Evolutionary conservation across 2,329 filamentous ascomycete genomes (phyloP), one percentile per base, ranked within the genome.

Genomic region (Apiospora rasikravindrae): DNA sequence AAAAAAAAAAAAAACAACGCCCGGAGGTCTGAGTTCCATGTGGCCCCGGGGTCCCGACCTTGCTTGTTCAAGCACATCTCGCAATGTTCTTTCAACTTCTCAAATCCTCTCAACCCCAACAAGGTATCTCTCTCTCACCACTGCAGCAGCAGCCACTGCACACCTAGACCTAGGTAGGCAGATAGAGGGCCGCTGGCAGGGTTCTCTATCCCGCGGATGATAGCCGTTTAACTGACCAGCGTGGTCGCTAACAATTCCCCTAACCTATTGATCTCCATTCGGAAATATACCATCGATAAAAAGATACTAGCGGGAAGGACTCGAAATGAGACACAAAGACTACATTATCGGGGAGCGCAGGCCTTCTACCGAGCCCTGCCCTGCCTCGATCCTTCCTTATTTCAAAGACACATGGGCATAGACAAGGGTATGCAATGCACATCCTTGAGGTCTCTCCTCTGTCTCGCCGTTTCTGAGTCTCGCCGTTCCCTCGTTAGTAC

Each of bases 281-380:
- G 57, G 57, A 64, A 64, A 40, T 40, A 64, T 64, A 64, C 57
- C 57, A 64, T 64, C 57, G 57, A 64, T 64, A 64, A 33, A 40
- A 64, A 40, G 57, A 64, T 64, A 64, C 57, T 64, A 64, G 57
- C 57, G 57, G 57, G 33, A 64, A 19, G 57, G 33, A 64, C 57
- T 64, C 57, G 57, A 64, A 64, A 64, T 64, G 57, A 64, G 37
- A 64, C 57, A 40, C 57, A 40, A 24, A 40, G 57, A 24, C 57
- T 37, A n/a, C 57, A 64, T 40, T 51, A 24, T 51, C 49, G 49
- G 4, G 47, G n/a, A 51, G 49, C 49, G 49, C 49, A 51, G 49
- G 49, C 49, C 49, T 51, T 51, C 49, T 51, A 11, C 8, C 13
- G 49, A 51, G 49, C 49, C 10, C n/a, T 51, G 49, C 49, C 26